Percentiles rank a stretch among this genome's conserved stretches.
Conservation (phyloP, 352 stramenopile genomes). For the Globisporangium barbulae region DNA sequence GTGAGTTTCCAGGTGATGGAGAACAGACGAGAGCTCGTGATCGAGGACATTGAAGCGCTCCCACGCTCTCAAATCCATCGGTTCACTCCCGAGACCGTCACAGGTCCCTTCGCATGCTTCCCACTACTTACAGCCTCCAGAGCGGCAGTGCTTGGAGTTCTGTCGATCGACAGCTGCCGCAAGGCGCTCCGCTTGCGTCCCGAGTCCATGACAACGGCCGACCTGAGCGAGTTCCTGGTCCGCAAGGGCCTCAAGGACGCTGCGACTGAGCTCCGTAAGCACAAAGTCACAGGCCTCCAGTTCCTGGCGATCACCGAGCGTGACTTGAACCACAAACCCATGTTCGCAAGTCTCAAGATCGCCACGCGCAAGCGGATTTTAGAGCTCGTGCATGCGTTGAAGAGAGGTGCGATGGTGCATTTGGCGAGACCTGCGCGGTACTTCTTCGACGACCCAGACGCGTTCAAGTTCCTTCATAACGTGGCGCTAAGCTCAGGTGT, state of each 20-base stretch:
- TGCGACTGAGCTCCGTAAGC: constrained; percentile 37
- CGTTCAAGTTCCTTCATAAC: constrained; percentile 45
- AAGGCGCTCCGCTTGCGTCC: constrained; percentile 43
- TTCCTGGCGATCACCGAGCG: constrained; percentile 48
- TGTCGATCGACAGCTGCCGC: constrained; percentile 57
- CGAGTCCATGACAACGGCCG: constrained; percentile 50
- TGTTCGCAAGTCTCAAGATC: constrained; percentile 50
- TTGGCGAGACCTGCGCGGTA: constrained; percentile 24
- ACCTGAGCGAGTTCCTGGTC: constrained; percentile 49
- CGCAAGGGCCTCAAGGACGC: constrained; percentile 50
- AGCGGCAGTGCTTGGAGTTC: constrained; percentile 34
- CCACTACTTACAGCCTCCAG: constrained; percentile 26
- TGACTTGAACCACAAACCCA: constrained; percentile 48
- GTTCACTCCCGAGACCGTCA: constrained; percentile 22
- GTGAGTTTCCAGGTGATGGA: constrained; percentile 40
- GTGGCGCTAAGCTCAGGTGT: constrained; percentile 33
- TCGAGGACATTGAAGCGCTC: constrained; percentile 34
- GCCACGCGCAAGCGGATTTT: constrained; percentile 49
- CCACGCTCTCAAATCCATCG: constrained; percentile 16
- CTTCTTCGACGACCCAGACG: constrained; percentile 52
- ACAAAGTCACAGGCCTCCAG: constrained; percentile 36
- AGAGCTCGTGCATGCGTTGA: constrained; percentile 44
- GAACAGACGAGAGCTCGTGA: constrained; percentile 23
- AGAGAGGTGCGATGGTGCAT: constrained; percentile 41
- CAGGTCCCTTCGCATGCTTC: constrained; percentile 56